Evolutionary conservation across 148 eudicot species (phyloP), one percentile per base, ranked within the genome.

Genomic region (Vaccinium vitisidaea): DNA sequence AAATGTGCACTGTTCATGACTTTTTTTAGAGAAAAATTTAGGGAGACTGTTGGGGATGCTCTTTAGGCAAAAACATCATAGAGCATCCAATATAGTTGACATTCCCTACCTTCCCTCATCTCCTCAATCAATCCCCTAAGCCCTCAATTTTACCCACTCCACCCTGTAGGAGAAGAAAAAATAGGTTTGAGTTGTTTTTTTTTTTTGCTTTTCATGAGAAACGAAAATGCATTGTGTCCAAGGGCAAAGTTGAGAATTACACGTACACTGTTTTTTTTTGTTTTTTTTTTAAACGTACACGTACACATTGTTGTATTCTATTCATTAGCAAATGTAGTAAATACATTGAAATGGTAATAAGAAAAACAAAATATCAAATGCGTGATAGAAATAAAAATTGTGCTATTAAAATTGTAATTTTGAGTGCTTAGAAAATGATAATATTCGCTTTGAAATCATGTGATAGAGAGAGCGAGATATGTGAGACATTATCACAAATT

Each of bases 41-140:
- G n/a, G n/a, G n/a, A n/a, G n/a, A n/a, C n/a, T n/a, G n/a, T n/a
- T n/a, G n/a, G n/a, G n/a, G n/a, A n/a, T n/a, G n/a, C n/a, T n/a
- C n/a, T n/a, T n/a, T n/a, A n/a, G 69, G 79, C 4, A 2, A 39
- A 59, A 12, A 19, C 36, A 74, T 74, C 6, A 23, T 71, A 23
- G 69, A 73, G 84, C 79, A 83, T 83, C 84, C 84, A 71, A 83
- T 54, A 21, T 55, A 55, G 69, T 73, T 36, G 80, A 74, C 69
- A 54, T 63, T 8, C 14, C 79, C 70, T 46, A 27, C 78, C 4
- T 50, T 70, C 78, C 50, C 30, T 71, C 49, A 2, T 30, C 55
- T 39, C 46, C 63, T 16, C 83, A 39, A 80, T 25, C 32, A 39
- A 14, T 59, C 30, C 18, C 0, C 50, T 39, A 4, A 8, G 18